Conservation (phyloP, 106 monocot genomes). For the Acorus gramineus region DNA sequence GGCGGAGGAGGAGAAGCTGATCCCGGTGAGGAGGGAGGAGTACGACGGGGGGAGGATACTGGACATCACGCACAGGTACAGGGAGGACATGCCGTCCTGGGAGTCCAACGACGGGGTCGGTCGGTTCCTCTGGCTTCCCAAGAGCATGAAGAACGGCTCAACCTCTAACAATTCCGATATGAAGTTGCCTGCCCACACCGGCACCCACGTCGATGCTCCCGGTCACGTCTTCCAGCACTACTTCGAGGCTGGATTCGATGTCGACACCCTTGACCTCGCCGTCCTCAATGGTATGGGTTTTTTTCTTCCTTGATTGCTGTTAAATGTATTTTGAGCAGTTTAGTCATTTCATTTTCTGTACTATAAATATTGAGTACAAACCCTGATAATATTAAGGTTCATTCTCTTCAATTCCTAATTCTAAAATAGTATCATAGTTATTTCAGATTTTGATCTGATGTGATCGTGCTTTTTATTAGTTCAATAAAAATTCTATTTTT, state of each 20-base stretch:
- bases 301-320: too few relatives aligned
- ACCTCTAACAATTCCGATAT: constrained; percentile 55
- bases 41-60: constrained; percentile 76
- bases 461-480: too few relatives aligned
- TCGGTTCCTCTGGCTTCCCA: constrained; percentile 56
- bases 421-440: too few relatives aligned
- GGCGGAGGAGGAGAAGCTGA: constrained; percentile 13
- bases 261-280: constrained; percentile 76
- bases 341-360: too few relatives aligned
- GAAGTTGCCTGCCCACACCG: constrained; percentile 57
- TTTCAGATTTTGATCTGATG: too few relatives aligned
- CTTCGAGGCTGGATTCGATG: constrained; percentile 88
- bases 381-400: too few relatives aligned
- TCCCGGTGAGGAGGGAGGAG: constrained; percentile 35
- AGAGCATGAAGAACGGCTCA: constrained; percentile 77
- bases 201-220: constrained; percentile 94
- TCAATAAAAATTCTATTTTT: too few relatives aligned
- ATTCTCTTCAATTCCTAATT: too few relatives aligned
- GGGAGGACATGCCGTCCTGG: constrained; percentile 58
- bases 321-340: too few relatives aligned
- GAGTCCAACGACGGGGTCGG: constrained; percentile 47
- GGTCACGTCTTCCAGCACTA: constrained; percentile 83
- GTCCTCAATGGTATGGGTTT: constrained; percentile 60
- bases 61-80: constrained; percentile 77
- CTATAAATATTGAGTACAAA: too few relatives aligned